phyloP scores from a whole-genome alignment of 192 early-diverging fungal species.

The Coemansia sp. region DNA sequence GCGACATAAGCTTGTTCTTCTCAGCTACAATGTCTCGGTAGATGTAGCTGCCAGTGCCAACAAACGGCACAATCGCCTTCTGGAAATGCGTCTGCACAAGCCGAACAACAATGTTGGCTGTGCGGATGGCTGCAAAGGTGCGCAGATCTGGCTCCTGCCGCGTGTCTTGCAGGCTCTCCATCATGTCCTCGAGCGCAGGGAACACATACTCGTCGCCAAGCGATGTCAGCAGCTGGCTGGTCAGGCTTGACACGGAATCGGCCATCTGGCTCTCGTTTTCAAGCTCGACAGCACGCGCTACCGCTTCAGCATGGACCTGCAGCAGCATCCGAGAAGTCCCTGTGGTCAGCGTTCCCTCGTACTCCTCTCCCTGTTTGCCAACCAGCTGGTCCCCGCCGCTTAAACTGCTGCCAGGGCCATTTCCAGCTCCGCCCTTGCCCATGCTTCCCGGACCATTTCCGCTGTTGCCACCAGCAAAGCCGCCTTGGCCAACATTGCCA shows the following conservation, averaged over 20 bases:
- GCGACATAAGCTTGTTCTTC: conserved; percentile 88
- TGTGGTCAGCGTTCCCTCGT: conserved; percentile 29
- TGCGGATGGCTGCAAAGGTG: conserved; percentile 31
- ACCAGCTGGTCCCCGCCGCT: neutral
- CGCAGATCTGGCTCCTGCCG: conserved; percentile 46
- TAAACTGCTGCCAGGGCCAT: conserved; percentile 1
- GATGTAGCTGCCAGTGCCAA: conserved; percentile 49
- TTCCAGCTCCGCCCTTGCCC: neutral
- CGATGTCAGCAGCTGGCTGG: conserved; percentile 72
- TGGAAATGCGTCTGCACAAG: conserved; percentile 49
- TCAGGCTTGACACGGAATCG: conserved; percentile 65
- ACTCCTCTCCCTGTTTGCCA: conserved; percentile 7
- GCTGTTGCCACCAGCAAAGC: neutral
- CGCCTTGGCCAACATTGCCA: neutral
- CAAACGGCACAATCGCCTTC: conserved; percentile 43
- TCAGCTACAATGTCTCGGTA: conserved; percentile 83
- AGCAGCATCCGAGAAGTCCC: conserved; percentile 51
- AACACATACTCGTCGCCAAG: conserved; percentile 84
- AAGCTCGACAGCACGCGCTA: conserved; percentile 78
- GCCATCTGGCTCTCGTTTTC: conserved; percentile 65
- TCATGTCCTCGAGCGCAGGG: conserved; percentile 72
- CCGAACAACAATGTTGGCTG: conserved; percentile 29
- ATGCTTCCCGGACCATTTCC: neutral
- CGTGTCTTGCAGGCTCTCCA: conserved; percentile 42
- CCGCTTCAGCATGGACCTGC: conserved; percentile 74